phyloP scores from a whole-genome alignment of 176 grass and related monocot genomes.

The Avena sativa region DNA sequence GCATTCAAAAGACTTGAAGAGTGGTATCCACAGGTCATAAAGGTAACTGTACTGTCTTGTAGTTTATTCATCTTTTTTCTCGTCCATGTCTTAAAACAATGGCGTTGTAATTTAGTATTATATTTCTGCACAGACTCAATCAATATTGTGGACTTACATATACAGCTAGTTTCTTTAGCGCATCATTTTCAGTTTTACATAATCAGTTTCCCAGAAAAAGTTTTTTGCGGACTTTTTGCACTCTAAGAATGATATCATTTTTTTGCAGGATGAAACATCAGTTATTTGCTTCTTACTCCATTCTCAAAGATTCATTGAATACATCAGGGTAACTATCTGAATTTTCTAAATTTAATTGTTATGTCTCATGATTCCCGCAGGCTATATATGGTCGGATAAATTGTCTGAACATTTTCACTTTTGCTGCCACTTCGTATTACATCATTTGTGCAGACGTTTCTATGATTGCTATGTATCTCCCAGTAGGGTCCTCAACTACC shows the following conservation, averaged over 20 bases:
- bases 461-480: neutral
- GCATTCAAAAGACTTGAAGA: constrained; percentile 82
- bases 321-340: constrained; percentile 78
- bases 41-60: constrained; percentile 53
- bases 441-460: neutral
- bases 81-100: neutral
- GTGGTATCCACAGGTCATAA: constrained; percentile 91
- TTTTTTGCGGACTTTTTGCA: neutral
- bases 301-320: constrained; percentile 95
- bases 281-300: constrained; percentile 95
- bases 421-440: neutral
- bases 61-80: neutral
- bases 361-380: neutral
- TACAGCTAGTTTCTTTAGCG: neutral
- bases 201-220: constrained; percentile 30
- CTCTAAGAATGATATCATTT: constrained; percentile 40
- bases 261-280: constrained; percentile 81
- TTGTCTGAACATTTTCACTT: constrained; percentile 14
- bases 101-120: neutral
- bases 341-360: constrained; percentile 29
- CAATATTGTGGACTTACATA: constrained; percentile 4
- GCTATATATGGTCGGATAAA: constrained; percentile 8
- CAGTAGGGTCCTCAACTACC: neutral
- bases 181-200: constrained; percentile 4
- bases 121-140: constrained; percentile 7